These are phyloP conservation scores for Daldinia caldariorum DNA, from an alignment of 495 filamentous ascomycete species.

Conservation along the genomic window DNA sequence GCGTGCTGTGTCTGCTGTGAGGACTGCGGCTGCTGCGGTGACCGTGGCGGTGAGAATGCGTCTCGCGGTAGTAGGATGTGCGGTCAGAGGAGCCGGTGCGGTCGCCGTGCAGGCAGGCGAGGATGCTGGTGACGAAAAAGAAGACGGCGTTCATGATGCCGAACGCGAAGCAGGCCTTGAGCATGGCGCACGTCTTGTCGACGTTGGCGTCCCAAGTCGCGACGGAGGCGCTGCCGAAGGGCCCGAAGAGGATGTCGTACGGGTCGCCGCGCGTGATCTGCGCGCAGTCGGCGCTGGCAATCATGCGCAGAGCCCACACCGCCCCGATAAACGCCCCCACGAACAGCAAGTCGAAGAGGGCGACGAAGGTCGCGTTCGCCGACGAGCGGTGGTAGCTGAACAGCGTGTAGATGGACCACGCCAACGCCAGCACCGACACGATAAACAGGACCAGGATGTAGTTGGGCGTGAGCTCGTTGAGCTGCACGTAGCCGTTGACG, in stretches of 20 bases:
- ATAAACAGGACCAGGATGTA: conserved; percentile 93
- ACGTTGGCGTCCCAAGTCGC: conserved; percentile 59
- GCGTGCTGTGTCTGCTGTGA: conserved; percentile 50
- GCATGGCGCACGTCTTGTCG: conserved; percentile 85
- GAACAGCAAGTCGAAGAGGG: conserved; percentile 81
- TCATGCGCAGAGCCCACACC: conserved; percentile 78
- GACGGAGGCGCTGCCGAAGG: conserved; percentile 61
- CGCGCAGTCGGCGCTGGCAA: conserved; percentile 72
- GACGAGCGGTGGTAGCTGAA: conserved; percentile 79
- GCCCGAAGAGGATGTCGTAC: conserved; percentile 68
- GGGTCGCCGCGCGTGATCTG: conserved; percentile 55
- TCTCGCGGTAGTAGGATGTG: conserved; percentile 54
- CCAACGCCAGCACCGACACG: conserved; percentile 78
- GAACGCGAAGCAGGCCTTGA: conserved; percentile 86
- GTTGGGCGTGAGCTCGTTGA: conserved; percentile 77
- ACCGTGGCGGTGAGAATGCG: conserved; percentile 54
- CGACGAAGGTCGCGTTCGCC: conserved; percentile 77
- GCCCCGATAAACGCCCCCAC: conserved; percentile 83
- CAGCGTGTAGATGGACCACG: conserved; percentile 83
- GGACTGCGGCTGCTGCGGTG: conserved; percentile 55
- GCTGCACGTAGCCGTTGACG: conserved; percentile 74
- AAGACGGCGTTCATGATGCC: conserved; percentile 88
- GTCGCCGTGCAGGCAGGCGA: conserved; percentile 68
- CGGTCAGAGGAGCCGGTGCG: conserved; percentile 54
- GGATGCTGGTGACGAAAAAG: conserved; percentile 76